Base-by-base conservation (phyloP, 2,329 filamentous ascomycete genomes). In the Penicillium janthinellum region DNA sequence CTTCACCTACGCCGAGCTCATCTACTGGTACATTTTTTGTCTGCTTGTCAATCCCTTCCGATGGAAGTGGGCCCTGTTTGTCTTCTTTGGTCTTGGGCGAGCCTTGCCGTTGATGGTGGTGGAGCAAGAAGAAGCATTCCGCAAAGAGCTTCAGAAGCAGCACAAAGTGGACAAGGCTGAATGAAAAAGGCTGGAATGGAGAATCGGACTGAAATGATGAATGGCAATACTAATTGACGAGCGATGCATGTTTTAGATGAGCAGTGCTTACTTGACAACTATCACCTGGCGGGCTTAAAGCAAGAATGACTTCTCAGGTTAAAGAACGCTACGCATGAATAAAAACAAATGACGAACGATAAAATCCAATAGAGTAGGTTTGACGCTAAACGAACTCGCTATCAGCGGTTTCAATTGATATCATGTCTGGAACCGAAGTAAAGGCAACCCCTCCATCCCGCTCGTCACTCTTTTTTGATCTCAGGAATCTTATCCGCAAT, bases 41-140 rank as follows among this genome's bases (percentile, higher is more conserved):
- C 86, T 94, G 44, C 78, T 83, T 4, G 83, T 95, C 68, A 96
- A 96, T 71, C 92, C 92, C 0, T 96, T 96, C 75, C 81, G 91
- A 8, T 96, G 91, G 91, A 96, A 96, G 79, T 96, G 91, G 92
- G 90, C 88, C 0, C 72, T 88, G 0, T 96, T 96, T 71, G 90
- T 96, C 15, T 88, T 96, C 68, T 89, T 89, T 60, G 91, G 92
- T 0, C 73, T 94, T 34, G 90, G 90, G 0, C 81, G 84, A 45
- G 80, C 80, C 20, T 71, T 95, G 49, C 91, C 91, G 0, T 81
- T 84, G 73, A 80, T 78, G 14, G 80, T 95, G 28, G 87, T 94
- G 0, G 79, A 84, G 64, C 78, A 84, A 15, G 91, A 96, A 77
- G 84, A 88, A 17, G 51, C 56, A 1, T 70, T 75, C 61, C 70